Conservation (phyloP, 768 basidiomycete genomes). For the Boletus sp. region DNA sequence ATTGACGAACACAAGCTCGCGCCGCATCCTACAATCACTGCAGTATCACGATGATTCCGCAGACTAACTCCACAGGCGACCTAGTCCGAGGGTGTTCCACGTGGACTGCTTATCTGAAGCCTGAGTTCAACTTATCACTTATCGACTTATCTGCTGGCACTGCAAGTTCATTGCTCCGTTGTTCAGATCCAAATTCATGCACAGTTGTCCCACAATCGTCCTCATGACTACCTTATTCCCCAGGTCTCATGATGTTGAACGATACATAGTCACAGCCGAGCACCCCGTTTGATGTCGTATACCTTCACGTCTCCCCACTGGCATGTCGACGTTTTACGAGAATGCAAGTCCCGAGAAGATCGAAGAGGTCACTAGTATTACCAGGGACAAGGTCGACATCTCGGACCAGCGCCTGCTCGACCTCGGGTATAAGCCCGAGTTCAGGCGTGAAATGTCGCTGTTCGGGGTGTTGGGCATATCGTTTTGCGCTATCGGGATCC, state of each 20-base stretch:
- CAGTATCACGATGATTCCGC: no score
- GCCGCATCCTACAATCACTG: no score
- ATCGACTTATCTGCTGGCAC: neutral
- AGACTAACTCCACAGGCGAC: no score
- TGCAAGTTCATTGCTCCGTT: neutral
- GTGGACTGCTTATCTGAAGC: conserved; percentile 4
- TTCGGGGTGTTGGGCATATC: conserved; percentile 60
- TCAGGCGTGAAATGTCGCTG: conserved; percentile 57
- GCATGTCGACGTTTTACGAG: conserved; percentile 8
- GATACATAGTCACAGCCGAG: neutral
- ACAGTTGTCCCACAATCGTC: conserved; percentile 7
- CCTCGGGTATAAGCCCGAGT: conserved; percentile 55
- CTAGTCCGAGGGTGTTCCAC: no score
- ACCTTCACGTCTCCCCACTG: neutral
- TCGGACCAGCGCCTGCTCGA: conserved; percentile 46
- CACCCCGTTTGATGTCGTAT: neutral
- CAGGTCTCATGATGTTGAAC: neutral
- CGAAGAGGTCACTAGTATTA: conserved; percentile 5
- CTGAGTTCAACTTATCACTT: neutral
- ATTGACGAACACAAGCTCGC: no score
- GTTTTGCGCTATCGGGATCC: conserved; percentile 59
- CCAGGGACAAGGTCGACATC: conserved; percentile 3
- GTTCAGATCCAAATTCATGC: neutral
- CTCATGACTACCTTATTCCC: conserved; percentile 5
- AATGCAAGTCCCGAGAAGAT: conserved; percentile 10